These are phyloP conservation scores for Fraxinus paxiana DNA, from an alignment of 305 asterid species.

Conservation along the genomic window DNA sequence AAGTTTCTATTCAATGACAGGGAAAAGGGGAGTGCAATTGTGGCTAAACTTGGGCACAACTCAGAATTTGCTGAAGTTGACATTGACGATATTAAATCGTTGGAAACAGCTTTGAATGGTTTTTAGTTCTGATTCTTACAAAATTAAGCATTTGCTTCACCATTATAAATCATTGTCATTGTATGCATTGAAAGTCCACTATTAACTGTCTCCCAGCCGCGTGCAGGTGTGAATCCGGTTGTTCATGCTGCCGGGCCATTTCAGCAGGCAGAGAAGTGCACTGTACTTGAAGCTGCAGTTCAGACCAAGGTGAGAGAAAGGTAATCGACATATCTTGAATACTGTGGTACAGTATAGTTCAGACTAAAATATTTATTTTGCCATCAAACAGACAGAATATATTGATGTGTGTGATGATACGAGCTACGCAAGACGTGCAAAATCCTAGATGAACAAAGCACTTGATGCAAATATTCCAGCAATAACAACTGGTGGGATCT, in stretches of 20 bases:
- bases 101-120: conserved; percentile 61
- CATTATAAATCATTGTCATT: neutral
- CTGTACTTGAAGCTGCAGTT: conserved; percentile 87
- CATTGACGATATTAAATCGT: conserved; percentile 47
- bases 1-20: conserved; percentile 32
- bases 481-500: conserved; percentile 86
- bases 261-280: conserved; percentile 71
- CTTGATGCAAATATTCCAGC: conserved; percentile 71
- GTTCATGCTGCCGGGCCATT: conserved; percentile 92
- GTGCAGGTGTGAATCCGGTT: conserved; percentile 75
- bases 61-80: conserved; percentile 64
- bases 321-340: conserved; percentile 30
- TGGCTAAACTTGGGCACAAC: conserved; percentile 49
- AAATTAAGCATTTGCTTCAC: neutral
- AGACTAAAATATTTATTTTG: neutral
- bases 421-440: conserved; percentile 63
- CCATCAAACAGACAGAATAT: conserved; percentile 66
- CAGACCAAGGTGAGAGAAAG: conserved; percentile 90
- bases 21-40: conserved; percentile 72
- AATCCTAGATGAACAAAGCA: conserved; percentile 69
- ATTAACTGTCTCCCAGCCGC: neutral
- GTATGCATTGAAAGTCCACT: neutral
- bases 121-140: conserved; percentile 23
- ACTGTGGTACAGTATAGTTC: neutral
- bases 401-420: conserved; percentile 91